Evolutionary conservation across 345 rosid genomes (phyloP), one percentile per base, ranked within the genome.

Genomic region (Salix suchowensis): DNA sequence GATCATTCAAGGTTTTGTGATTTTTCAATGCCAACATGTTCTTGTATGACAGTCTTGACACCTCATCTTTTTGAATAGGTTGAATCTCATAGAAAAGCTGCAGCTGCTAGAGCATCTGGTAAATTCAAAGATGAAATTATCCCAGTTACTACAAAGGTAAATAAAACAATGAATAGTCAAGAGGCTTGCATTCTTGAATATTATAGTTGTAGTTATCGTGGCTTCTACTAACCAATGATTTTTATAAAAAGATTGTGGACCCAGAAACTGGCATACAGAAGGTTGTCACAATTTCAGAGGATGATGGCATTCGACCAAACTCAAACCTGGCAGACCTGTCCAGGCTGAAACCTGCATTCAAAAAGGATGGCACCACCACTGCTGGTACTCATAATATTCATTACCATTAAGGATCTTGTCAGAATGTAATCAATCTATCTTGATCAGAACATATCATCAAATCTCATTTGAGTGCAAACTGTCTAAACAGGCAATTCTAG

Each of bases 81-180:
- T 72, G 94, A 87, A 79, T 96, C 99, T 83, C 99, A 96, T 85
- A 87, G 89, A 81, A 96, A 91, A 65, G 99, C 98, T 65, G 91
- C 97, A 42, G 92, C 93, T 62, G 98, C 99, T n/a, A 86, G 80
- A 1, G 88, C 90, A 12, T 88, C 88, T 70, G 99, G 99, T 42
- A 96, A 91, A 92, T 89, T 96, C 82, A 91, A 78, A 78, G 99
- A 93, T 54, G 99, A 93, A 79, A 96, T 96, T 12, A 68, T 91
- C 81, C 96, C 97, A 46, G 92, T 96, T 73, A 58, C 84, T 40
- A 96, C 99, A 0, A 93, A 91, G 97, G 98, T 95, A 80, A 50
- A 74, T 65, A 16, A 44, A 28, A 61, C 10, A 19, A 5, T 74
- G 40, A 68, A 74, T 46, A 50, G 23, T 76, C 26, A 65, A 48